Evolutionary conservation across 345 rosid species (phyloP).

Genomic region (Eucalyptus tenuipes): DNA sequence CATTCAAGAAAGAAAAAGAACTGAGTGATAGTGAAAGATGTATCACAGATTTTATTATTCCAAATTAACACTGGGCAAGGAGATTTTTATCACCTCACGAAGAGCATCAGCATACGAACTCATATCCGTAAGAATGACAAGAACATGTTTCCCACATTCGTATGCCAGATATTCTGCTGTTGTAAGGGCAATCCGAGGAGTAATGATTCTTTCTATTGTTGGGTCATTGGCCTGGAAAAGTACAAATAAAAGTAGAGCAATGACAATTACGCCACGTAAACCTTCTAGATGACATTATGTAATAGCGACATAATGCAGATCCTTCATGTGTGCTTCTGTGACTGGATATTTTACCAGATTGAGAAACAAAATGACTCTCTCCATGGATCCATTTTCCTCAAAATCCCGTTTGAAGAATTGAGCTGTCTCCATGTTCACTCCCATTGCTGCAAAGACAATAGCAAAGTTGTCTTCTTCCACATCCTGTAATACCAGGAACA

Average conservation of each 20-base stretch:
- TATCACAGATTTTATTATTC: neutral
- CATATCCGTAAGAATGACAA: slow-evolving; percentile 93
- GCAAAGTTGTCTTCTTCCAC: slow-evolving; percentile 92
- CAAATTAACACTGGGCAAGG: neutral
- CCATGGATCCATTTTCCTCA: slow-evolving; percentile 98
- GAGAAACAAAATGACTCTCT: slow-evolving; percentile 88
- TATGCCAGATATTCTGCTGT: slow-evolving; percentile 97
- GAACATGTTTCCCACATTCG: slow-evolving; percentile 97
- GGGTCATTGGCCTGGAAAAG: slow-evolving; percentile 87
- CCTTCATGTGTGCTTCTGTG: neutral
- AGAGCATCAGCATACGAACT: slow-evolving; percentile 99
- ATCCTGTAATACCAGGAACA: slow-evolving; percentile 32
- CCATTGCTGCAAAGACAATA: slow-evolving; percentile 98
- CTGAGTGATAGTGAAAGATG: neutral
- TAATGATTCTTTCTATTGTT: slow-evolving; percentile 90
- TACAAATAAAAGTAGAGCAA: neutral
- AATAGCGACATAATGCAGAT: neutral
- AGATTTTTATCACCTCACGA: slow-evolving; percentile 58
- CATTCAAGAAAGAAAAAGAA: neutral
- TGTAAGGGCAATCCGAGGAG: slow-evolving; percentile 94
- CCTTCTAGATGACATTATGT: neutral
- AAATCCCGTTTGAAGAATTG: slow-evolving; percentile 98
- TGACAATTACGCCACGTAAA: neutral
- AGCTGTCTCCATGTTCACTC: slow-evolving; percentile 98
- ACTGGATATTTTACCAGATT: slow-evolving; percentile 45